Conservation (phyloP, 2,329 filamentous ascomycete genomes). For the Didymellaceae sp. region DNA sequence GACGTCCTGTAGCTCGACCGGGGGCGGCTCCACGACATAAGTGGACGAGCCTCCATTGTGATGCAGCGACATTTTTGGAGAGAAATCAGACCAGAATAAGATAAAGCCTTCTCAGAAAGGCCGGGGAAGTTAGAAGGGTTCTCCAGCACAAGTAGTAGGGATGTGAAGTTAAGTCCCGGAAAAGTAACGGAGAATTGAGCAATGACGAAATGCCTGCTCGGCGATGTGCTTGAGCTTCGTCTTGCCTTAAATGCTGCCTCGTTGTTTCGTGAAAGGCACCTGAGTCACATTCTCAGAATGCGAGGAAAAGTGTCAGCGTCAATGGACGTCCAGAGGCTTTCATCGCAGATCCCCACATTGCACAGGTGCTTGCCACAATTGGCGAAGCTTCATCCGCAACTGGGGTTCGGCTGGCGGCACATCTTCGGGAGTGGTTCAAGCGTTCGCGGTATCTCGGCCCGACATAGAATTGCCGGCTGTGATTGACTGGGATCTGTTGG, state of each 20-base stretch:
- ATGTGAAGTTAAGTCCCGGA: background rate
- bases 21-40: conserved; percentile 40
- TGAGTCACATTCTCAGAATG: background rate
- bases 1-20: conserved; percentile 42
- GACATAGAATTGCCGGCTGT: conserved; percentile 2
- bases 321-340: background rate
- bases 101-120: background rate
- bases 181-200: background rate
- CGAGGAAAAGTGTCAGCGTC: background rate
- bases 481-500: background rate
- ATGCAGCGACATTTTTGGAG: conserved; percentile 27
- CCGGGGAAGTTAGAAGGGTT: background rate
- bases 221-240: background rate
- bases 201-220: conserved; percentile 2
- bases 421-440: conserved; percentile 3
- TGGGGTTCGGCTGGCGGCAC: conserved; percentile 10
- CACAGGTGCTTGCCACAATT: conserved; percentile 7
- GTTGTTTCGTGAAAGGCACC: background rate
- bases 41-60: conserved; percentile 46
- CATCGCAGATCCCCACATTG: conserved; percentile 1
- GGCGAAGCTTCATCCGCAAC: background rate
- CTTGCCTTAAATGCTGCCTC: background rate
- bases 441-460: conserved; percentile 15
- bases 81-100: background rate
- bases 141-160: background rate